Evolutionary conservation across 495 filamentous ascomycete species (phyloP).

Genomic region (Tuber indicum): DNA sequence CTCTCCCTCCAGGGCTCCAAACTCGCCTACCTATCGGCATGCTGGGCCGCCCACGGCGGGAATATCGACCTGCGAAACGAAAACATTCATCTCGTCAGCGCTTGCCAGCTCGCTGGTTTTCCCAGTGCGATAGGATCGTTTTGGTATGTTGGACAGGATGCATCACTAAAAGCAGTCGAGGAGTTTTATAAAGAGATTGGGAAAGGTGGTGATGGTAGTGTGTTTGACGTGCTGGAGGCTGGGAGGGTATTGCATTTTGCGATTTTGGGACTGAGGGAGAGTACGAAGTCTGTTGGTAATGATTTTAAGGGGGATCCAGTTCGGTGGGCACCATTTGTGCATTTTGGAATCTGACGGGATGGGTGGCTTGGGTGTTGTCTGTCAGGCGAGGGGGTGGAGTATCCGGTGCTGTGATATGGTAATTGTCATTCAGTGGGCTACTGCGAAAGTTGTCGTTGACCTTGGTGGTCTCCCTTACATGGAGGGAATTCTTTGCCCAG

Average conservation of each 20-base stretch:
- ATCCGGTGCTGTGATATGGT: neutral
- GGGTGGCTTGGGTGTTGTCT: neutral
- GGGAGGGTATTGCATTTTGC: neutral
- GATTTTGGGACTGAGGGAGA: neutral
- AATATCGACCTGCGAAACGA: slow-evolving; percentile 39
- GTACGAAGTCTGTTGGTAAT: neutral
- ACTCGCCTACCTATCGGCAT: slow-evolving; percentile 38
- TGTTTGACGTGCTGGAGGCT: neutral
- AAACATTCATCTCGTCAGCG: slow-evolving; percentile 42
- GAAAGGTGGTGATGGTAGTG: neutral
- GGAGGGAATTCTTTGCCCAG: neutral
- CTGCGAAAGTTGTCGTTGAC: neutral
- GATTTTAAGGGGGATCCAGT: neutral
- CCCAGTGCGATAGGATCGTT: slow-evolving; percentile 43
- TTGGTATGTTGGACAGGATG: slow-evolving; percentile 37
- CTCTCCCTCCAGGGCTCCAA: slow-evolving; percentile 24
- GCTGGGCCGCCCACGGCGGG: slow-evolving; percentile 35
- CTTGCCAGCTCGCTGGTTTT: slow-evolving; percentile 44
- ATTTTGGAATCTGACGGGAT: neutral
- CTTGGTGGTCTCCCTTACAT: neutral
- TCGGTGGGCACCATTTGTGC: neutral
- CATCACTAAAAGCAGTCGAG: neutral
- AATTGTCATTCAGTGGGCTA: neutral
- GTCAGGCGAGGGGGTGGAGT: neutral
- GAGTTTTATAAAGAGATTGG: neutral